Evolutionary conservation across 2,329 filamentous ascomycete genomes (phyloP), one percentile per base, ranked within the genome.

Genomic region (Aspergillus caelatus): DNA sequence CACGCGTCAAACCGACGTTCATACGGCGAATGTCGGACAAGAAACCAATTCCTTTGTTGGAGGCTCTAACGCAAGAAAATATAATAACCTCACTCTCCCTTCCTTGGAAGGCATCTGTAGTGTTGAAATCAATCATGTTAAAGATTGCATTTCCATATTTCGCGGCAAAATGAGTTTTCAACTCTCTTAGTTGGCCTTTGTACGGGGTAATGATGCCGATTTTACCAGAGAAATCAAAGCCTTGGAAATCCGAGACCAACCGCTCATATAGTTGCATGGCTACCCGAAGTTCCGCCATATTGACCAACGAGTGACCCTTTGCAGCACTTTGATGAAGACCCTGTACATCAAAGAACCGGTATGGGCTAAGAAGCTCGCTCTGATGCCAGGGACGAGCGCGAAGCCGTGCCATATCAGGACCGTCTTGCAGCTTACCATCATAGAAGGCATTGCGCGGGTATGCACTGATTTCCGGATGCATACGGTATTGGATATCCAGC

Each of bases 181-280:
- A 84, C 76, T 93, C 90, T 62, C 85, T 88, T 16, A 99, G 82
- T 76, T 99, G 95, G 23, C 93, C 93, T 76, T 98, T 99, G 80
- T 99, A 99, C 0, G 94, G 95, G 0, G 96, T 98, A 75, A 99
- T 99, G 76, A 99, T 94, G 70, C 95, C 95, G 61, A 99, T 91
- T 75, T 96, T 97, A 65, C 91, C 88, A 45, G 85, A 86, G 69
- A 95, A 88, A 71, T 96, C 88, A 65, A 86, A 87, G 3, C 83
- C 81, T 21, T 80, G 80, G 67, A 90, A 94, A 74, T 97, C 94
- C 0, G 84, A 85, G 45, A 86, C 87, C 67, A 99, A 86, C 4
- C 93, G 88, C 48, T 91, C 86, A 75, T 95, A 98, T 14, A 99
- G 83, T 71, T 90, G 87, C 81, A 97, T 86, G 2, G 95, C 94